phyloP scores from a whole-genome alignment of 208 protist species.

The Porcisia deanei region DNA sequence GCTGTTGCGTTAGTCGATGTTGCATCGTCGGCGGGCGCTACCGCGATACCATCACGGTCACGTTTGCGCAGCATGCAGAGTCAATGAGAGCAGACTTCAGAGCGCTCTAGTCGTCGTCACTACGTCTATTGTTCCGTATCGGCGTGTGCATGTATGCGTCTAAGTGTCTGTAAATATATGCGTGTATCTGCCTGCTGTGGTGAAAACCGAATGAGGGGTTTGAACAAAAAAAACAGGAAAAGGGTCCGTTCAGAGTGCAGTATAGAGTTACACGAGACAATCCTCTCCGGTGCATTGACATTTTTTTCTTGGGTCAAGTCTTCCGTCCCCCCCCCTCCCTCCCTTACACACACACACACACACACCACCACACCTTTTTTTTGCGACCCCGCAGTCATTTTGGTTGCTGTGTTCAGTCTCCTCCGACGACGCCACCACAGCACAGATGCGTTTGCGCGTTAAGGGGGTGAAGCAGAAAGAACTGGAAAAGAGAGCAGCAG shows the following conservation, averaged over 20 bases:
- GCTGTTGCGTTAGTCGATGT: background rate
- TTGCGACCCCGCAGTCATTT: no score
- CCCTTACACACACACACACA: background rate
- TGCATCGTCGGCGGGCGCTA: background rate
- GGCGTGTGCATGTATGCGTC: background rate
- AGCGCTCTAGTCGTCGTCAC: background rate
- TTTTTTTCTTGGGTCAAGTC: no score
- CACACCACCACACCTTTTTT: no score
- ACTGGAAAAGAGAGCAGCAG: background rate
- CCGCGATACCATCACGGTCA: background rate
- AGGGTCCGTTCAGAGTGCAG: background rate
- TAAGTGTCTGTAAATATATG: background rate
- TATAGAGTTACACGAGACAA: background rate
- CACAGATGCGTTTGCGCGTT: background rate
- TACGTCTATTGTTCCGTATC: background rate
- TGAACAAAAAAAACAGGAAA: no score
- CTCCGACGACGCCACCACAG: no score
- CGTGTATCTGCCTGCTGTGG: conserved; percentile 6
- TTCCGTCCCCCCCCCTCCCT: background rate
- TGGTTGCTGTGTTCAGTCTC: no score
- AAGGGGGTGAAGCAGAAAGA: background rate
- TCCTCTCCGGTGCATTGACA: background rate
- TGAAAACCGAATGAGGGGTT: background rate
- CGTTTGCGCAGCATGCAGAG: conserved; percentile 23
- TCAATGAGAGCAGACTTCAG: no score